Base-by-base conservation (phyloP, 73 alveolate species). In the Paramecium pentaurelia region DNA sequence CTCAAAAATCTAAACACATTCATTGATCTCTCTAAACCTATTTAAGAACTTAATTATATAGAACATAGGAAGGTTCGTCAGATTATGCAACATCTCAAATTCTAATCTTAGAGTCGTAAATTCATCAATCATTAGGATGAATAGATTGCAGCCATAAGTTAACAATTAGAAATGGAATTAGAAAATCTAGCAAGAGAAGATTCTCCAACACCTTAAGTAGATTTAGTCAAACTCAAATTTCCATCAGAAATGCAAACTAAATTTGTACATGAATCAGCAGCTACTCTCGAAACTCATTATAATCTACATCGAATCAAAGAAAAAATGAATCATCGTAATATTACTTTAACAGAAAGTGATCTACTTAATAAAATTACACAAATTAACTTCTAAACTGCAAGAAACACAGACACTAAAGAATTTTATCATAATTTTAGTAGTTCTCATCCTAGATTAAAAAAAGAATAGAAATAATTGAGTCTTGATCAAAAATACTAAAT, bases 21-120 rank as follows among this genome's bases (percentile, higher is more conserved):
- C 47, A 44, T 73, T 12, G 87, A 73, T 73, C 87, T 73, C 38
- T 73, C 87, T 12, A 73, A 73, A 38, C 87, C 54, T n/a, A 73
- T 73, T 8, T 0, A 73, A 73, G 34, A 73, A 32, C 87, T 73
- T 6, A 73, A 73, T 73, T 34, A 34, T 16, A 37, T 73, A 1
- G 60, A 73, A 18, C 60, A 73, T 6, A 37, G 27, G 7, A 73
- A 73, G 16, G 87, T 73, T 36, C 40, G 60, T 12, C 8, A 34
- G 58, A 73, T 73, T 36, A 73, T 73, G 58, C 38, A 73, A 6
- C 87, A 73, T 73, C 34, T 73, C 6, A 73, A 73, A 40, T 73
- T 37, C 34, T 28, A 73, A 73, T 11, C 87, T 1, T 20, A 73
- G 47, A 73, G 37, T 37, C 58, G 87, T 6, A 73, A 16, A 73